Conservation (phyloP, 2,329 filamentous ascomycete genomes). For the Arthrobotrys iridis region DNA sequence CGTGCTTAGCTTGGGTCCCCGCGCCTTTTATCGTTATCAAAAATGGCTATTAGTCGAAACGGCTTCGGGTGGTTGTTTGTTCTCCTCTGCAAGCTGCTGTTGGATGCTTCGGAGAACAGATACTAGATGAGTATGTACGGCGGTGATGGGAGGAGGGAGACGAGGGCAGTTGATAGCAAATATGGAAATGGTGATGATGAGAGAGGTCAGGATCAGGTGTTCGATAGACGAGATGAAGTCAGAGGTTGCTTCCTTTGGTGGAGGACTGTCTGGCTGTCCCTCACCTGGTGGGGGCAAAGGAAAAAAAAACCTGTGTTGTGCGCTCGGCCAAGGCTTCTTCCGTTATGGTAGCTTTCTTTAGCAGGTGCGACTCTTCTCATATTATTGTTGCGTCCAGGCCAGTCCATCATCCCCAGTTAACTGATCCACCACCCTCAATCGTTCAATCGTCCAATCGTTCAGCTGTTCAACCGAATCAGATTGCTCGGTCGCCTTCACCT, state of each 20-base stretch:
- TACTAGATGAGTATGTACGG: neutral
- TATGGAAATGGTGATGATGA: constrained; percentile 12
- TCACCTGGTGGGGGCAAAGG: constrained; percentile 31
- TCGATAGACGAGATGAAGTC: constrained; percentile 45
- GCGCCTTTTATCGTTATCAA: constrained; percentile 47
- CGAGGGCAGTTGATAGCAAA: neutral
- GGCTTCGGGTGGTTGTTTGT: neutral
- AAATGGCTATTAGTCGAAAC: neutral
- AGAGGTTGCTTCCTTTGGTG: constrained; percentile 38
- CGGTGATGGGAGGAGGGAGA: neutral
- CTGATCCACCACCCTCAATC: neutral
- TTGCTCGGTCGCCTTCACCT: neutral
- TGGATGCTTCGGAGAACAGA: neutral
- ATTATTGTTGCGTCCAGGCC: too few species aligned
- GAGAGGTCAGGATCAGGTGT: constrained; percentile 15
- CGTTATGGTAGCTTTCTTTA: neutral
- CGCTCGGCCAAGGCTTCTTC: neutral
- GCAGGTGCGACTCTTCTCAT: too few species aligned
- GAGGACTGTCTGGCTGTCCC: constrained; percentile 3
- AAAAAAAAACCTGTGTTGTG: constrained; percentile 21
- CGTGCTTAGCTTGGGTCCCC: constrained; percentile 15
- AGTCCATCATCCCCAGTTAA: neutral
- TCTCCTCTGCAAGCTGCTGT: neutral
- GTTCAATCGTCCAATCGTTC: neutral
- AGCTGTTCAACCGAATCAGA: neutral